phyloP scores from a whole-genome alignment of 768 basidiomycete genomes.

The Galerina marginata region DNA sequence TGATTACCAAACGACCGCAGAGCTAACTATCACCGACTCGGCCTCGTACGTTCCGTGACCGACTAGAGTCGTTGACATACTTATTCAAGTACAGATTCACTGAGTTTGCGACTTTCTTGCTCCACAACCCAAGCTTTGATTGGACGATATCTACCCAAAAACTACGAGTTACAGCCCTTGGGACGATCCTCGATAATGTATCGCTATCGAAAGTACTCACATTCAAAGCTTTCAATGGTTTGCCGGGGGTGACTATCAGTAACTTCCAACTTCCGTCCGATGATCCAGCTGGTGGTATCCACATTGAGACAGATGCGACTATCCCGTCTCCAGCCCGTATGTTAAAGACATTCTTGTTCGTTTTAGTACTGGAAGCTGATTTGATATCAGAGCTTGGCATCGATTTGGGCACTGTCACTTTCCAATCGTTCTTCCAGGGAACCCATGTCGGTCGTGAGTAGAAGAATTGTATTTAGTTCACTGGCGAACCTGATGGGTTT shows the following conservation, averaged over 20 bases:
- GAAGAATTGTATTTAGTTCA: background rate
- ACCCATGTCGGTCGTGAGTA: constrained; percentile 65
- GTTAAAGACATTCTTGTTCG: constrained; percentile 30
- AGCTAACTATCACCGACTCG: constrained; percentile 60
- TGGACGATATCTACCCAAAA: constrained; percentile 75
- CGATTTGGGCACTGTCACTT: constrained; percentile 66
- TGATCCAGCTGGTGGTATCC: constrained; percentile 71
- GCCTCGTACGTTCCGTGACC: constrained; percentile 41
- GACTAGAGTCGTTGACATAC: background rate
- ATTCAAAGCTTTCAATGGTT: constrained; percentile 73
- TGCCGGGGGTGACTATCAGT: constrained; percentile 72
- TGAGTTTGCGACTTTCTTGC: constrained; percentile 64
- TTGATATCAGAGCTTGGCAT: constrained; percentile 64
- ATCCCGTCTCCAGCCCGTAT: constrained; percentile 72
- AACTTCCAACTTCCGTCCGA: constrained; percentile 75
- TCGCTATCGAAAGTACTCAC: constrained; percentile 62
- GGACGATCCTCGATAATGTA: constrained; percentile 72
- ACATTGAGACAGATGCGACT: constrained; percentile 66
- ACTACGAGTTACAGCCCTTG: constrained; percentile 67
- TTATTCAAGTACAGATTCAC: constrained; percentile 50
- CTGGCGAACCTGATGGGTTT: constrained; percentile 4
- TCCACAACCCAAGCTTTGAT: constrained; percentile 67
- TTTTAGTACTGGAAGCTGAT: constrained; percentile 18
- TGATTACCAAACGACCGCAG: constrained; percentile 57
- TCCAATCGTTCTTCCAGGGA: constrained; percentile 64